These are phyloP conservation scores for Rhizomucor miehei DNA, from an alignment of 371 early-diverging fungal species.

Conservation along the genomic window DNA sequence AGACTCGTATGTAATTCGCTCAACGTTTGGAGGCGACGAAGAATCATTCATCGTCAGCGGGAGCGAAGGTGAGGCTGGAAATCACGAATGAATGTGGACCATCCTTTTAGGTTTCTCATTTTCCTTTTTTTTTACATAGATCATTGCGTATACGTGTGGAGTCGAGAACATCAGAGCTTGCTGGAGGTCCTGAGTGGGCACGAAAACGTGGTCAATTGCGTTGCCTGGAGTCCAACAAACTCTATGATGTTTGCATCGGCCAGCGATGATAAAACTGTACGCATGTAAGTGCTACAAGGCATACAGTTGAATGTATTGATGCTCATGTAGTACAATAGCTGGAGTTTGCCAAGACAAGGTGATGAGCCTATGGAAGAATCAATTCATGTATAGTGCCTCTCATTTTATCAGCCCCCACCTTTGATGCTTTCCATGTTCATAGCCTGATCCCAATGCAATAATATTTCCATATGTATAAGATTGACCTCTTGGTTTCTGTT, in stretches of 20 bases:
- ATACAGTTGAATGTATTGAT: not conserved
- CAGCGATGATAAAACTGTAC: conserved; percentile 90
- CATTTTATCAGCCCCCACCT: too few relatives aligned
- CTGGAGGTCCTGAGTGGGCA: conserved; percentile 84
- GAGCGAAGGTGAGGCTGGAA: conserved; percentile 75
- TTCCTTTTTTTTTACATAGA: conserved; percentile 40
- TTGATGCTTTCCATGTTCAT: too few relatives aligned
- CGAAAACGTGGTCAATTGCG: conserved; percentile 78
- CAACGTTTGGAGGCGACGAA: conserved; percentile 86
- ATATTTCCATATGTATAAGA: too few relatives aligned
- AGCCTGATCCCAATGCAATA: too few relatives aligned
- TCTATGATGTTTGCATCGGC: conserved; percentile 85
- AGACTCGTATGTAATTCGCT: conserved; percentile 85
- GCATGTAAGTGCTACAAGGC: conserved; percentile 64
- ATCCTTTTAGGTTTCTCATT: not conserved
- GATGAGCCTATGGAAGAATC: not conserved
- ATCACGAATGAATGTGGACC: not conserved
- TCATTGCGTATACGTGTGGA: conserved; percentile 86
- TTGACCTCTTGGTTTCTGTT: too few relatives aligned
- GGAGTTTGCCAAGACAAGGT: not conserved
- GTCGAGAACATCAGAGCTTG: conserved; percentile 71
- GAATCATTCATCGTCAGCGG: conserved; percentile 86
- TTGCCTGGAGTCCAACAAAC: conserved; percentile 75
- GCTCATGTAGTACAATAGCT: not conserved
- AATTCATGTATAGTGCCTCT: too few relatives aligned